A percentile compares a stretch with the other conserved stretches of the same genome.
These are phyloP conservation scores for Zelopaecilomyces penicillatus DNA, from an alignment of 2,329 filamentous ascomycete species.

Conservation along the genomic window DNA sequence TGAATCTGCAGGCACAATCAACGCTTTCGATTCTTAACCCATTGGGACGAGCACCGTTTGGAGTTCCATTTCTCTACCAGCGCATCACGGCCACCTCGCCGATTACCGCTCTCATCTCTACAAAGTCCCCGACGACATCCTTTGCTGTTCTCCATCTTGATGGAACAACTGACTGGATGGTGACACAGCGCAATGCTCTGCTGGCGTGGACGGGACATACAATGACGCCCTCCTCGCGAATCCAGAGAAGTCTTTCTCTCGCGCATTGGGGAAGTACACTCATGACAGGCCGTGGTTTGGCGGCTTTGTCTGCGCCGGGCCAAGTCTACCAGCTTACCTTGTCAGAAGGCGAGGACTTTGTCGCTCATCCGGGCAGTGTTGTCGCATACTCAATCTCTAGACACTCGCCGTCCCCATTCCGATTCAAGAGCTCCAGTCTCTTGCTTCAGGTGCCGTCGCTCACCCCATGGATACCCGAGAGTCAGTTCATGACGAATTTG, in stretches of 20 bases:
- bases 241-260: slow-evolving; percentile 66
- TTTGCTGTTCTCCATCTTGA: slow-evolving; percentile 85
- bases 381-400: slow-evolving; percentile 78
- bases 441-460: slow-evolving; percentile 69
- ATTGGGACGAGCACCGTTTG: slow-evolving; percentile 67
- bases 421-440: slow-evolving; percentile 70
- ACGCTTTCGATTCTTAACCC: slow-evolving; percentile 83
- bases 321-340: slow-evolving; percentile 83
- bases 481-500: slow-evolving; percentile 66
- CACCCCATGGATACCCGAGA: slow-evolving; percentile 57
- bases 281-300: slow-evolving; percentile 77
- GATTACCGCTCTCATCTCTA: slow-evolving; percentile 79
- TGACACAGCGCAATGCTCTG: slow-evolving; percentile 77
- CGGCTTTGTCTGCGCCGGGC: slow-evolving; percentile 76
- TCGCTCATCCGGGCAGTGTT: slow-evolving; percentile 84
- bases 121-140: slow-evolving; percentile 77
- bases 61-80: slow-evolving; percentile 94
- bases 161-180: slow-evolving; percentile 90
- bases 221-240: slow-evolving; percentile 62
- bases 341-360: slow-evolving; percentile 76
- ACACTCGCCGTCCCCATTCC: slow-evolving; percentile 70
- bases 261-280: slow-evolving; percentile 89
- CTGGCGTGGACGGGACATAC: slow-evolving; percentile 97
- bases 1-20: slow-evolving; percentile 60
- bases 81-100: slow-evolving; percentile 79